Base-by-base conservation (phyloP, 2,329 filamentous ascomycete species). In the Hymenoscyphus albidus region DNA sequence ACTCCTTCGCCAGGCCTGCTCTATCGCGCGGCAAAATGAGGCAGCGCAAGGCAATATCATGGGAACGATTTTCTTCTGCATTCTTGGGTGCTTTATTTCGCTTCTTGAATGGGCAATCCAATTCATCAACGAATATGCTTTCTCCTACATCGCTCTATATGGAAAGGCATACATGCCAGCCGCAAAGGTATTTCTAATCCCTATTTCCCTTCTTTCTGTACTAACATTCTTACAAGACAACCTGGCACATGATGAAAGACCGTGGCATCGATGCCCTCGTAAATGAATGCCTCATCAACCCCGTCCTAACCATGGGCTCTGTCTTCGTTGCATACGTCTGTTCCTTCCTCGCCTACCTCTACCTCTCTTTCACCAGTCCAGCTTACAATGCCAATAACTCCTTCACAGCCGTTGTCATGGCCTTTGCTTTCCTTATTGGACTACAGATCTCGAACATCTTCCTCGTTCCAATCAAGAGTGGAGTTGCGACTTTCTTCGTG, bases 401-500 rank as follows among this genome's bases (percentile, higher is more conserved):
- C 22, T 96, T 88, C 75, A 95, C 92, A 0, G 82, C 89, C 0
- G 87, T 96, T 9, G 83, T 96, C 18, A 85, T 96, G 74, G 91
- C 91, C 0, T 96, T 94, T 76, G 81, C 92, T 0, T 97, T 97
- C 79, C 79, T 97, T 61, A 93, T 97, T 68, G 94, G 94, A 6
- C 79, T 97, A 69, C 94, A 97, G 76, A 90, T 97, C 66, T 90
- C 89, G 75, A 90, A 96, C 76, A 86, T 96, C 68, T 96, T 97
- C 78, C 91, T 94, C 40, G 94, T 91, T 0, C 94, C 94, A 0
- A 81, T 98, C 64, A 88, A 88, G 68, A 93, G 89, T 72, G 94
- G 94, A n/a, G 86, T 96, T 68, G 91, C 96, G 70, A 96, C 93
- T 0, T 91, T 97, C 67, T 97, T 97, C 71, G 92, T 97, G 0